Percentiles rank a stretch among this genome's conserved stretches.
These are phyloP conservation scores for Scutellaria barbata DNA, from an alignment of 257 asterid genomes.

Conservation along the genomic window DNA sequence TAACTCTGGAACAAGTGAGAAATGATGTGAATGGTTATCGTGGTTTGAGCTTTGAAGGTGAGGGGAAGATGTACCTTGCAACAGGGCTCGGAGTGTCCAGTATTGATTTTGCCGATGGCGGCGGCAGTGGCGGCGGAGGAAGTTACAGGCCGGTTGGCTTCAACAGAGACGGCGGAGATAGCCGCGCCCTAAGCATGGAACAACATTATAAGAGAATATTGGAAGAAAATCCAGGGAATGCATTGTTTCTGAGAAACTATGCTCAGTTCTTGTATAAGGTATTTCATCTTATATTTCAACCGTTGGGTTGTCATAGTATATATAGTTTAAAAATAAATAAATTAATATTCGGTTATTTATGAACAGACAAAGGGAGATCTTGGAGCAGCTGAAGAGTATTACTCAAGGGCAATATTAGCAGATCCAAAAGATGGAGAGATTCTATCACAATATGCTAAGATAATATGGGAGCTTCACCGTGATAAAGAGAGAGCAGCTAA, in stretches of 20 bases:
- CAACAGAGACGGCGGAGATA: conserved; percentile 58
- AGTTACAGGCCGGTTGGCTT: conserved; percentile 53
- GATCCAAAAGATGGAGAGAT: conserved; percentile 83
- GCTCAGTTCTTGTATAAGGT: conserved; percentile 82
- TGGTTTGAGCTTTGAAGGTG: conserved; percentile 42
- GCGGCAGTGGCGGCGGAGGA: conserved; percentile 58
- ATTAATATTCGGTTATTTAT: not conserved
- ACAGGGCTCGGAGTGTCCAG: conserved; percentile 65
- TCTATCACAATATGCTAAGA: conserved; percentile 68
- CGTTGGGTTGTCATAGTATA: not conserved
- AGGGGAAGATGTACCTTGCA: conserved; percentile 70
- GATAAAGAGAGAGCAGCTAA: conserved; percentile 60
- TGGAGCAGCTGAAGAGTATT: conserved; percentile 76
- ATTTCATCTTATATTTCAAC: not conserved
- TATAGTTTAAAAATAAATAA: too few relatives aligned
- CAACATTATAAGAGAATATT: conserved; percentile 70
- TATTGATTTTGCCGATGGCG: conserved; percentile 35
- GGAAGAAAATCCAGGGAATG: conserved; percentile 65
- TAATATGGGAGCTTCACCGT: conserved; percentile 75
- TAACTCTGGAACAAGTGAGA: conserved; percentile 36
- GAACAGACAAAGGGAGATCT: conserved; percentile 64
- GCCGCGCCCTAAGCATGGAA: conserved; percentile 50
- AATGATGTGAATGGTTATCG: conserved; percentile 29
- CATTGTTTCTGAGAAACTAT: conserved; percentile 77
- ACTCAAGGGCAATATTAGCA: conserved; percentile 76